Percentiles rank a stretch among this genome's conserved stretches.
Conservation (phyloP, 768 basidiomycete genomes). For the Agrocybe pediades region DNA sequence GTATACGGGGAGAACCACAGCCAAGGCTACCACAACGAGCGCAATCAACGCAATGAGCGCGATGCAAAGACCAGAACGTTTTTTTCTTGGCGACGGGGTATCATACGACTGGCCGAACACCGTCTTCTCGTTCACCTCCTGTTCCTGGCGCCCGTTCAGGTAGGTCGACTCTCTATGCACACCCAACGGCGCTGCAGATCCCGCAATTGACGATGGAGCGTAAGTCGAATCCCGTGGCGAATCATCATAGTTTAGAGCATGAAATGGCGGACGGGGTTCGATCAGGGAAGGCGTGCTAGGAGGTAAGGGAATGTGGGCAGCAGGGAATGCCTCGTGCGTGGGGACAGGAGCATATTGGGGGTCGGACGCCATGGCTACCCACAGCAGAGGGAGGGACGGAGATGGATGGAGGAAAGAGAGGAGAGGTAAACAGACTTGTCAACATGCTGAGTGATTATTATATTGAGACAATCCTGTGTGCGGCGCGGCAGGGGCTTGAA, state of each 20-base stretch:
- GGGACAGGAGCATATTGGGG: conserved; percentile 5
- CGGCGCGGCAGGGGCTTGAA: neutral
- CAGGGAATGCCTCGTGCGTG: conserved; percentile 10
- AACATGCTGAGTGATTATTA: neutral
- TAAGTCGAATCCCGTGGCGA: conserved; percentile 21
- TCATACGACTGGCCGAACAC: neutral
- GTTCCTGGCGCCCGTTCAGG: neutral
- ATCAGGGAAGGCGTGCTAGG: conserved; percentile 11
- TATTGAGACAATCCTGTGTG: neutral
- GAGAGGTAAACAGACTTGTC: neutral
- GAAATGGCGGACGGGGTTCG: conserved; percentile 18
- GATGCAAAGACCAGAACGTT: neutral
- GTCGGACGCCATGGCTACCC: conserved; percentile 14
- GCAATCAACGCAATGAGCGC: conserved; percentile 14
- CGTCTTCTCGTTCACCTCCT: neutral
- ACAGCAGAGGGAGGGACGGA: neutral
- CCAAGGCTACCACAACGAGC: conserved; percentile 26
- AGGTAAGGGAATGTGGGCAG: conserved; percentile 23
- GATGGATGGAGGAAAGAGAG: neutral
- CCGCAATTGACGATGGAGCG: neutral
- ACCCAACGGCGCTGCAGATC: neutral
- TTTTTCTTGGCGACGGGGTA: neutral
- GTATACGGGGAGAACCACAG: conserved; percentile 34
- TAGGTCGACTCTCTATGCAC: neutral
- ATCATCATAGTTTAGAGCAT: conserved; percentile 4